A percentile compares a stretch with the other conserved stretches of the same genome.
phyloP scores from a whole-genome alignment of 805 yeast species.

The Clavispora santaluciae region DNA sequence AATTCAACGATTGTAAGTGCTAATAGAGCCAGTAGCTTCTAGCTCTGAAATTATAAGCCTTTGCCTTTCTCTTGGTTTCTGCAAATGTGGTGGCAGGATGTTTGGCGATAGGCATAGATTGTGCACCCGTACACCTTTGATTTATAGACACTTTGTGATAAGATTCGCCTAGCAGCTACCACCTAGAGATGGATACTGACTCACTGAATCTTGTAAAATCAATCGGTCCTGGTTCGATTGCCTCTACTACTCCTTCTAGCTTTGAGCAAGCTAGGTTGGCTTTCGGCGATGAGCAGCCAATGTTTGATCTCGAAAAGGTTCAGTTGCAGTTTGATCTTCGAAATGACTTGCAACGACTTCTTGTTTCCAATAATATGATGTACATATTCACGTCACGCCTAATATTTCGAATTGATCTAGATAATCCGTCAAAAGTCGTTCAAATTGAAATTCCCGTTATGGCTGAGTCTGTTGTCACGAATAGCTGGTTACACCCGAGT shows the following conservation, averaged over 20 bases:
- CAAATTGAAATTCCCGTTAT: slow-evolving; percentile 18
- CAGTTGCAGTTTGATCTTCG: slow-evolving; percentile 35
- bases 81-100: too few relatives aligned
- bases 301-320: slow-evolving; percentile 32
- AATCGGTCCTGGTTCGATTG: background rate
- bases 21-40: too few relatives aligned
- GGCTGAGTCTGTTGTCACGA: slow-evolving; percentile 15
- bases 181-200: background rate
- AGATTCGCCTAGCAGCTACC: background rate
- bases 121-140: background rate
- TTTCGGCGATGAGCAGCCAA: slow-evolving; percentile 14
- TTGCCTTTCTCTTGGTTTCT: too few relatives aligned
- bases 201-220: slow-evolving; percentile 1
- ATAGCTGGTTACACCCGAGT: slow-evolving; percentile 35
- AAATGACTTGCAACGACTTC: slow-evolving; percentile 19
- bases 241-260: background rate
- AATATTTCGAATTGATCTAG: slow-evolving; percentile 30
- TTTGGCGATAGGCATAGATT: too few relatives aligned
- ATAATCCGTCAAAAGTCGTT: slow-evolving; percentile 30
- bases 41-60: too few relatives aligned
- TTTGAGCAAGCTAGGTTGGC: background rate
- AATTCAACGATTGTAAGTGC: too few relatives aligned
- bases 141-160: background rate
- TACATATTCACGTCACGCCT: slow-evolving; percentile 19
- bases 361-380: slow-evolving; percentile 34